A percentile compares a stretch with the other conserved stretches of the same genome.
phyloP scores from a whole-genome alignment of 2,329 filamentous ascomycete genomes.

The Cladosporium sp. region DNA sequence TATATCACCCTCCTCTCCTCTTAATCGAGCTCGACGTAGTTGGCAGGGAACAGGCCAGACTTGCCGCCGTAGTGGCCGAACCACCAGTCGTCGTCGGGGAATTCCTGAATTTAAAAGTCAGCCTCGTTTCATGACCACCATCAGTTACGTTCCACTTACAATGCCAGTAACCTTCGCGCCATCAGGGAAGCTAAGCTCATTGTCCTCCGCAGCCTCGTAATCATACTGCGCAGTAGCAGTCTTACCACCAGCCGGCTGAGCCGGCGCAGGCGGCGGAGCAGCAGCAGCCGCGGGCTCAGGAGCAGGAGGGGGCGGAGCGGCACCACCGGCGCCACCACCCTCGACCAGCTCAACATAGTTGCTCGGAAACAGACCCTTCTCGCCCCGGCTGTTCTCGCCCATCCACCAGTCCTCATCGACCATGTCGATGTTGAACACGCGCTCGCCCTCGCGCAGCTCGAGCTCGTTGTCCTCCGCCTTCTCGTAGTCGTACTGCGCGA shows the following conservation, averaged over 20 bases:
- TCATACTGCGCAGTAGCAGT: slow-evolving; percentile 87
- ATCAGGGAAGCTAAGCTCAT: slow-evolving; percentile 79
- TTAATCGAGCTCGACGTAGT: slow-evolving; percentile 44
- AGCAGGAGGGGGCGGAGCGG: slow-evolving; percentile 36
- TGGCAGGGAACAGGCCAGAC: slow-evolving; percentile 68
- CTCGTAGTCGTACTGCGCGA: slow-evolving; percentile 92
- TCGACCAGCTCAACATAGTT: slow-evolving; percentile 91
- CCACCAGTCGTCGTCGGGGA: slow-evolving; percentile 99
- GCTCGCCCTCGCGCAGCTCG: slow-evolving; percentile 80
- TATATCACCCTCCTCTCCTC: background rate
- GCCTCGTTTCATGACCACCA: slow-evolving; percentile 22
- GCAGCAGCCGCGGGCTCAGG: slow-evolving; percentile 27
- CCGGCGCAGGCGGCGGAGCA: slow-evolving; percentile 22
- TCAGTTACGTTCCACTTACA: slow-evolving; percentile 45
- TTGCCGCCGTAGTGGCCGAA: slow-evolving; percentile 76
- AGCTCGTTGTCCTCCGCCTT: slow-evolving; percentile 97
- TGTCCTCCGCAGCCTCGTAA: slow-evolving; percentile 95
- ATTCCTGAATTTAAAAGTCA: slow-evolving; percentile 53
- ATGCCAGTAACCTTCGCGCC: slow-evolving; percentile 74
- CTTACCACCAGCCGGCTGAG: slow-evolving; percentile 38
- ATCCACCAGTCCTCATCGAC: slow-evolving; percentile 99
- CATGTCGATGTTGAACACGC: slow-evolving; percentile 89
- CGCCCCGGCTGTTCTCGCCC: slow-evolving; percentile 78
- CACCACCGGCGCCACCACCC: slow-evolving; percentile 28
- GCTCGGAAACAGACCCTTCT: slow-evolving; percentile 87